These are phyloP conservation scores for Ceratobasidium sp. DNA, from an alignment of 1,284 basidiomycete species.

Conservation along the genomic window DNA sequence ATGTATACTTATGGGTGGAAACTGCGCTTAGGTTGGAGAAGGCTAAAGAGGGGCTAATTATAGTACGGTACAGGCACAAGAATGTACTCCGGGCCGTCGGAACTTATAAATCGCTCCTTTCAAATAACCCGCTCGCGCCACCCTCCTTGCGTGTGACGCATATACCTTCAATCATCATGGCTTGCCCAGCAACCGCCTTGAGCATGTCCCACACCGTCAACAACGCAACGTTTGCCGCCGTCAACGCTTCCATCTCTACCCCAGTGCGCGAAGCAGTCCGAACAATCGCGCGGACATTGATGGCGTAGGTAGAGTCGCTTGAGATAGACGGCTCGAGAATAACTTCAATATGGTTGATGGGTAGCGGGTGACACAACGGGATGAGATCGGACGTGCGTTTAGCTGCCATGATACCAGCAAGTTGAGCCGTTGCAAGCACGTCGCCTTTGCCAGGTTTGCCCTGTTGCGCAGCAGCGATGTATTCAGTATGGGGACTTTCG, in stretches of 20 bases:
- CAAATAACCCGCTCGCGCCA: conserved; percentile 43
- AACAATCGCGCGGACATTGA: conserved; percentile 76
- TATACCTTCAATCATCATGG: conserved; percentile 67
- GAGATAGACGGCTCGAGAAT: conserved; percentile 66
- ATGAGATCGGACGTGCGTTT: conserved; percentile 88
- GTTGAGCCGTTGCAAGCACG: conserved; percentile 81
- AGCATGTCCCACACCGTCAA: conserved; percentile 94
- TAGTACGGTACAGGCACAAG: neutral
- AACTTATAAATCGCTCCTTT: conserved; percentile 5
- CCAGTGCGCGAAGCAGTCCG: conserved; percentile 85
- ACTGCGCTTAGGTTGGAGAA: too few relatives aligned
- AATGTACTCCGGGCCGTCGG: neutral
- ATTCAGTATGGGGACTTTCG: conserved; percentile 13
- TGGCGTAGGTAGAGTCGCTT: conserved; percentile 62
- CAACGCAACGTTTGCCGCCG: conserved; percentile 82
- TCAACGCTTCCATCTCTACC: conserved; percentile 95
- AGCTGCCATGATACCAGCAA: conserved; percentile 89
- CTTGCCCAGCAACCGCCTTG: conserved; percentile 86
- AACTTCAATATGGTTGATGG: conserved; percentile 78
- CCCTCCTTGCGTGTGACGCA: conserved; percentile 34
- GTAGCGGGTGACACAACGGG: conserved; percentile 86
- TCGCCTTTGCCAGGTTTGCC: conserved; percentile 78
- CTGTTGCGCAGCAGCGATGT: conserved; percentile 53
- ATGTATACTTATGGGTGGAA: too few relatives aligned
- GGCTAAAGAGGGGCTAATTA: neutral